phyloP scores from a whole-genome alignment of 768 basidiomycete species.

The Tephrocybe sp. region DNA sequence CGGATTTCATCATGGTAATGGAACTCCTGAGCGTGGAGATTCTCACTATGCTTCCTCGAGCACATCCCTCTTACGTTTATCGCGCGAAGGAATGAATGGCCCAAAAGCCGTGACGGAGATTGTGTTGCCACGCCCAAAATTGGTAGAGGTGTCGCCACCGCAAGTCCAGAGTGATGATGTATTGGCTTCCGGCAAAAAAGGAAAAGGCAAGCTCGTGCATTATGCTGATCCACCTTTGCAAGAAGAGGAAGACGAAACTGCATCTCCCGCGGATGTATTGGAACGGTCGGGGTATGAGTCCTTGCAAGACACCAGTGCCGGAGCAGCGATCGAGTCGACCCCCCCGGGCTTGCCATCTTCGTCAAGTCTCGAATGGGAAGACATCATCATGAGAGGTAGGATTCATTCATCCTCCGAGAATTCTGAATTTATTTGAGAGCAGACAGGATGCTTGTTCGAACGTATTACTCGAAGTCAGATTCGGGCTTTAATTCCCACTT shows the following conservation, averaged over 20 bases:
- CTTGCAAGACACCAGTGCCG: constrained; percentile 63
- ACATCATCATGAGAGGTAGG: constrained; percentile 74
- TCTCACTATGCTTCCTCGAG: constrained; percentile 15
- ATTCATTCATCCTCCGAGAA: constrained; percentile 12
- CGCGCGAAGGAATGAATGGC: constrained; percentile 1
- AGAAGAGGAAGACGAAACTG: constrained; percentile 25
- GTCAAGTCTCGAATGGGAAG: constrained; percentile 37
- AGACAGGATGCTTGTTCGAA: constrained; percentile 90
- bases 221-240: constrained; percentile 31
- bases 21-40: constrained; percentile 4
- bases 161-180: constrained; percentile 11
- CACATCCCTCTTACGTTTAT: constrained; percentile 16
- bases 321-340: constrained; percentile 34
- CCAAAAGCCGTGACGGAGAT: constrained; percentile 17
- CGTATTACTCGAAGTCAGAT: constrained; percentile 60
- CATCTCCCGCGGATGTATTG: constrained; percentile 64
- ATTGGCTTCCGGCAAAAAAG: constrained; percentile 20
- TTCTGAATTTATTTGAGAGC: neutral
- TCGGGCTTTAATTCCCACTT: constrained; percentile 48
- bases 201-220: constrained; percentile 35
- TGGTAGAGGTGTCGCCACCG: constrained; percentile 15
- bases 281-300: constrained; percentile 49
- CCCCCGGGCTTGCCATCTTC: constrained; percentile 15
- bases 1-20: constrained; percentile 6
- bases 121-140: constrained; percentile 16